Base-by-base conservation (phyloP, 1,284 basidiomycete species). In the Lignosus rhinocerotis region DNA sequence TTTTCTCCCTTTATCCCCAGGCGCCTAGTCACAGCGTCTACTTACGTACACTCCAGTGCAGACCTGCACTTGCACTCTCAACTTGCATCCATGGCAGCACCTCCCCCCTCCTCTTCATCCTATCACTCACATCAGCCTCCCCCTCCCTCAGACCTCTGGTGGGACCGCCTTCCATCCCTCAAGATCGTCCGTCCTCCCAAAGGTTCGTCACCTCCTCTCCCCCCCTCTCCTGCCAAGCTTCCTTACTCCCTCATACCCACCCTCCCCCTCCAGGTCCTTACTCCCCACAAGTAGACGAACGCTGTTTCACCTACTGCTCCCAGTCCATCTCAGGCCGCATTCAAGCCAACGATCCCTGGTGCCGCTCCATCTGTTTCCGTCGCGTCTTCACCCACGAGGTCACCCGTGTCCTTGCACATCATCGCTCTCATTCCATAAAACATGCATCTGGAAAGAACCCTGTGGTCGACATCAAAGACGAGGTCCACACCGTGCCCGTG, bases 371-470 rank as follows among this genome's bases (percentile, higher is more conserved):
- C 46, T 92, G 89, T 68, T 74, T 92, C 51, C 87, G 89, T 54
- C 84, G 81, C 64, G 83, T 92, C 64, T 87, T 88, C 69, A 76
- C 81, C 2, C 87, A 90, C 70, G 89, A 92, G 74, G 81, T 91
- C 52, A 76, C 78, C 60, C 83, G 86, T 58, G 73, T 84, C 55
- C 61, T 84, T 17, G 71, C 80, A 16, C 80, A 63, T 17, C 66
- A 66, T 58, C 63, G 58, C 36, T 51, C 63, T 33, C 56, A 67
- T 49, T 47, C 60, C n/a, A 33, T 60, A 31, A 51, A 50, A 44
- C 44, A 62, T 44, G 21, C 49, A 36, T 46, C 59, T 33, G 62
- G 56, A 12, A 53, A 50, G 51, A 59, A 48, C 3, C 55, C 61
- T 4, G 41, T 53, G 21, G 43, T 59, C 5, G 56, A 59, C 17